phyloP scores from a whole-genome alignment of 805 yeast species.

The Danielozyma ontarioensis region DNA sequence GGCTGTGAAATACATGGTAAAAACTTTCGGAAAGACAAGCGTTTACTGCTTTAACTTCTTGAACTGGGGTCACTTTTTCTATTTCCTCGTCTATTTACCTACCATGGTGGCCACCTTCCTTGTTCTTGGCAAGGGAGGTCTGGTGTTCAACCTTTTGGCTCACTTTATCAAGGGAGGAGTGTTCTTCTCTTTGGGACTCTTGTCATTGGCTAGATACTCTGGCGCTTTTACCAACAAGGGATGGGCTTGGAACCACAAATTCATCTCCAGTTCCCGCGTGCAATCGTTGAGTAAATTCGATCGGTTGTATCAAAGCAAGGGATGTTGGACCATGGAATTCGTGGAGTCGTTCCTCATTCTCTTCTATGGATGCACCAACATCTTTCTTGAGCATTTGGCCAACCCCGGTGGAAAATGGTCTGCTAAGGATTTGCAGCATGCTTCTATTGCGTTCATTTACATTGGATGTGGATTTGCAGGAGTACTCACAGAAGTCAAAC shows the following conservation, averaged over 20 bases:
- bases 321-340: constrained; percentile 75
- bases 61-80: constrained; percentile 63
- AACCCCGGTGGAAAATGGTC: constrained; percentile 75
- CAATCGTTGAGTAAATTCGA: constrained; percentile 21
- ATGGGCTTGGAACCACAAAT: constrained; percentile 79
- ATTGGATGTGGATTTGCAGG: constrained; percentile 94
- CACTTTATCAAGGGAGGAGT: constrained; percentile 97
- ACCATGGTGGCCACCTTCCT: constrained; percentile 62
- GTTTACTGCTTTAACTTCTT: constrained; percentile 36
- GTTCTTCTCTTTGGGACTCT: constrained; percentile 67
- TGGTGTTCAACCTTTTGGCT: constrained; percentile 79
- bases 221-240: constrained; percentile 76
- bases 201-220: constrained; percentile 80
- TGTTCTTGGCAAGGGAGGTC: constrained; percentile 59
- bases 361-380: constrained; percentile 84
- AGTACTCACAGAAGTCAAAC: constrained; percentile 65
- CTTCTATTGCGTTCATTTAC: constrained; percentile 83
- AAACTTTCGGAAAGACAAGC: constrained; percentile 31
- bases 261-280: constrained; percentile 10
- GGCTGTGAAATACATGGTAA: constrained; percentile 12
- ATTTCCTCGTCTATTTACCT: constrained; percentile 53
- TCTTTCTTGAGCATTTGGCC: constrained; percentile 81
- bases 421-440: constrained; percentile 87
- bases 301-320: constrained; percentile 35
- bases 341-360: constrained; percentile 75